Evolutionary conservation across 768 basidiomycete species (phyloP).

Genomic region (Pholiota conissans): DNA sequence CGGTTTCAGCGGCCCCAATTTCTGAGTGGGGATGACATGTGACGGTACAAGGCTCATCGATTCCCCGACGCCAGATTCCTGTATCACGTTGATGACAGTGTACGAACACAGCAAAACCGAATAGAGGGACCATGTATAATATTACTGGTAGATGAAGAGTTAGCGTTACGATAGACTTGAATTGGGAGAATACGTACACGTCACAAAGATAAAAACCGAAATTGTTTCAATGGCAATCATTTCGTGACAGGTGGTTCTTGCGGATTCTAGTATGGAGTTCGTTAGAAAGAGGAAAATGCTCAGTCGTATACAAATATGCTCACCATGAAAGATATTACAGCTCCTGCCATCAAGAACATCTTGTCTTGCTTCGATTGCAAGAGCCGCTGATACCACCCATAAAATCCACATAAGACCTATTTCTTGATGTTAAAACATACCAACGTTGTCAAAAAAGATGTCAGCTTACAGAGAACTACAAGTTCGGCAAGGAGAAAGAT

Average conservation of each 20-base stretch:
- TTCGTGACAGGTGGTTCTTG: not conserved
- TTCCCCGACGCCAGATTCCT: not conserved
- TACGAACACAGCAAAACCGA: not conserved
- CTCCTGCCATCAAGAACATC: not conserved
- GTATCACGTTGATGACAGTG: not conserved
- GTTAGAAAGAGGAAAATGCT: too few relatives aligned
- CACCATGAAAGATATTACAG: not conserved
- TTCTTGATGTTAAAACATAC: not conserved
- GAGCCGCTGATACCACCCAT: constrained; percentile 1
- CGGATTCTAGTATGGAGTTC: not conserved
- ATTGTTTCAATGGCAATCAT: not conserved
- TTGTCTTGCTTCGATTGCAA: not conserved
- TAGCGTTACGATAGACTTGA: not conserved
- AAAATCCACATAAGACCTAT: not conserved
- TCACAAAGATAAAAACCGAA: not conserved
- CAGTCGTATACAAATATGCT: not conserved
- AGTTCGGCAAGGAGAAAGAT: not conserved
- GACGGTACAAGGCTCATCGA: not conserved
- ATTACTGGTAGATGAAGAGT: not conserved
- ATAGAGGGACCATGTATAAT: not conserved
- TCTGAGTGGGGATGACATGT: not conserved
- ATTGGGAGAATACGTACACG: not conserved
- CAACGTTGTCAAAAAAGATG: too few relatives aligned
- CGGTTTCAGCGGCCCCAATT: not conserved
- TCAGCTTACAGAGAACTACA: not conserved